phyloP scores from a whole-genome alignment of 495 filamentous ascomycete species.

The Pyronema domesticum region DNA sequence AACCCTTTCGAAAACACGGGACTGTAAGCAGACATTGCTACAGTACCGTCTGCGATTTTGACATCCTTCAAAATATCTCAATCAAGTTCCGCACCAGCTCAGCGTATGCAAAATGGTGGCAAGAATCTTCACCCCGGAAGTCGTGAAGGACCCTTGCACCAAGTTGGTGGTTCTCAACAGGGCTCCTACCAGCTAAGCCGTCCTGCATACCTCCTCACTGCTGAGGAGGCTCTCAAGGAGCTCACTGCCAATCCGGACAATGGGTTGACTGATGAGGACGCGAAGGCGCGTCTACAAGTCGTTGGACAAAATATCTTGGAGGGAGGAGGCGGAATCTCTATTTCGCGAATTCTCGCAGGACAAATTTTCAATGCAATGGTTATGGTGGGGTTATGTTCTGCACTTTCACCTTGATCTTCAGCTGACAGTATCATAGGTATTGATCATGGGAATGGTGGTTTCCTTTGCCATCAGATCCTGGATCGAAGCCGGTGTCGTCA shows the following conservation, averaged over 20 bases:
- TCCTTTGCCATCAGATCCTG: constrained; percentile 50
- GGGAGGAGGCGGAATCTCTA: constrained; percentile 38
- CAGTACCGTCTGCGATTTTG: constrained; percentile 2
- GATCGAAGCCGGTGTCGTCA: constrained; percentile 54
- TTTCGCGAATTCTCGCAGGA: constrained; percentile 39
- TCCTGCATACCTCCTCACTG: constrained; percentile 47
- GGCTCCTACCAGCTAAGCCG: constrained; percentile 28
- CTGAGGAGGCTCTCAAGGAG: constrained; percentile 37
- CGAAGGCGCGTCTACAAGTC: constrained; percentile 35
- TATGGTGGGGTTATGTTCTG: constrained; percentile 28
- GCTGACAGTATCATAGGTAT: constrained; percentile 31
- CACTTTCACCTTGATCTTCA: background rate
- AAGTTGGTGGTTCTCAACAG: constrained; percentile 4
- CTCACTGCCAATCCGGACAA: constrained; percentile 41
- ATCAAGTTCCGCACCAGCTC: background rate
- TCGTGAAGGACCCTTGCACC: constrained; percentile 25
- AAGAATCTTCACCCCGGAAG: constrained; percentile 24
- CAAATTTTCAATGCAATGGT: constrained; percentile 55
- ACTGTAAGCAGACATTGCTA: background rate
- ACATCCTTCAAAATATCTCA: constrained; percentile 6
- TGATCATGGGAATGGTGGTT: constrained; percentile 52
- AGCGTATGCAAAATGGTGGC: constrained; percentile 25
- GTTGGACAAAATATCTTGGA: constrained; percentile 47
- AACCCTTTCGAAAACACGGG: background rate
- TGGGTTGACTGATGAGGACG: constrained; percentile 41